Conservation (phyloP, 108 stramenopile species). For the Poteriospumella lacustris region DNA sequence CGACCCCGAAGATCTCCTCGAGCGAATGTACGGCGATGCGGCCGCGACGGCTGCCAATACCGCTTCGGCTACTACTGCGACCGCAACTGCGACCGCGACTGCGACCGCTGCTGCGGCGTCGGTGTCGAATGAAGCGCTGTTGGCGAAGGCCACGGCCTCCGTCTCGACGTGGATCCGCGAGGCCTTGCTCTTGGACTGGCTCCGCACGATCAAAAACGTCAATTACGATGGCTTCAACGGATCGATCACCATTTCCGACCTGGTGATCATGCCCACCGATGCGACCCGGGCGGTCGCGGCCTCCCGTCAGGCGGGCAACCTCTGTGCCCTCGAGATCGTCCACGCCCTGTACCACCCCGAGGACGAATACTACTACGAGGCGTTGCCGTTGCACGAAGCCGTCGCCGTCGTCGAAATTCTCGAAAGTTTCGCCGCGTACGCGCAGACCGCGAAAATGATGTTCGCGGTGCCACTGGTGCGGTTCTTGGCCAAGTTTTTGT, state of each 20-base stretch:
- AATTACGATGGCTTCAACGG: neutral
- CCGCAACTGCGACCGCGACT: too few species aligned
- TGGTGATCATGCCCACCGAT: neutral
- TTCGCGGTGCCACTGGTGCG: neutral
- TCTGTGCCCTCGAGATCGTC: neutral
- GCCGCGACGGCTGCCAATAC: too few species aligned
- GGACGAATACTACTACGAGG: neutral
- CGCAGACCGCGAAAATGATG: neutral
- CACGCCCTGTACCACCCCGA: neutral
- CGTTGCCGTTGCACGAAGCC: neutral
- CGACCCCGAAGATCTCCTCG: too few species aligned
- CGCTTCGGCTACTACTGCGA: too few species aligned
- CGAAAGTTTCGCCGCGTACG: neutral
- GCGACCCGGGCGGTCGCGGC: neutral
- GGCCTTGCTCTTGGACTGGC: too few species aligned
- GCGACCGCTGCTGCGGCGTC: too few species aligned
- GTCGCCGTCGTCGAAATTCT: neutral
- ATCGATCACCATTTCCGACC: neutral
- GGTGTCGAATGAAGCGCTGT: too few species aligned
- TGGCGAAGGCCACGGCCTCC: too few species aligned
- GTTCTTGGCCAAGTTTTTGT: neutral
- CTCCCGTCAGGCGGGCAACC: neutral
- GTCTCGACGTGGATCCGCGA: too few species aligned
- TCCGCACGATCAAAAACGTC: too few species aligned
- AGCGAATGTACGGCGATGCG: too few species aligned